phyloP scores from a whole-genome alignment of 23 red algal species.

The Cyanidium caldarium region DNA sequence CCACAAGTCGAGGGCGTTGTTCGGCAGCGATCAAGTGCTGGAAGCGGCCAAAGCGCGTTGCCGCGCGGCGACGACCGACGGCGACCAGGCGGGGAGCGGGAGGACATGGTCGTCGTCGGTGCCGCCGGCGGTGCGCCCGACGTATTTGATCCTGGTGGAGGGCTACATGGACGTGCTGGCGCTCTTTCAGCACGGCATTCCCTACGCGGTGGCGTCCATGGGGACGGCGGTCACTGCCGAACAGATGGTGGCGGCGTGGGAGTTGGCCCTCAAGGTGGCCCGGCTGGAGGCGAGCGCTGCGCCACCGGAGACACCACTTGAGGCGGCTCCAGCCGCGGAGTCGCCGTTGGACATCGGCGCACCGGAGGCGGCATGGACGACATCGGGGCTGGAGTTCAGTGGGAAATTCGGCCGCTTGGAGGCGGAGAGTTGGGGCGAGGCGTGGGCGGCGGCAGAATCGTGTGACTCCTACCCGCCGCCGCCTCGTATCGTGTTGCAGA shows the following conservation, averaged over 20 bases:
- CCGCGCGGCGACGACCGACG: no score
- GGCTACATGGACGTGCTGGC: constrained; percentile 85
- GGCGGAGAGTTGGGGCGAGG: no score
- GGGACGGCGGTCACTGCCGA: constrained; percentile 38
- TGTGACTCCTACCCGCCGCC: no score
- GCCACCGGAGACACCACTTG: no score
- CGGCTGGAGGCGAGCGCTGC: constrained; percentile 9
- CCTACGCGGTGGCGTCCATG: constrained; percentile 48
- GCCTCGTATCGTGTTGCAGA: neutral
- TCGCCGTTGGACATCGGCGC: no score
- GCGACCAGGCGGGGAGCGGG: constrained; percentile 19
- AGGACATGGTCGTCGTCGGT: neutral
- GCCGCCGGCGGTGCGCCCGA: constrained; percentile 1
- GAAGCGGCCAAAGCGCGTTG: neutral
- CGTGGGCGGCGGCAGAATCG: no score
- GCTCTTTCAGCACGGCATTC: constrained; percentile 37
- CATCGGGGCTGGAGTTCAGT: no score
- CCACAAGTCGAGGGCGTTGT: constrained; percentile 32
- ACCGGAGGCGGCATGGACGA: no score
- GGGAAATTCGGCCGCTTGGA: no score
- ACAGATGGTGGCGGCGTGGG: constrained; percentile 21
- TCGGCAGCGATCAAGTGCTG: neutral
- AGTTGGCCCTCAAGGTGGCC: constrained; percentile 7
- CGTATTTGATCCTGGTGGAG: constrained; percentile 62
- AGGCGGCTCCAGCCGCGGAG: no score